Evolutionary conservation across 2,329 filamentous ascomycete genomes (phyloP).

Genomic region (Paecilomyces sp.): DNA sequence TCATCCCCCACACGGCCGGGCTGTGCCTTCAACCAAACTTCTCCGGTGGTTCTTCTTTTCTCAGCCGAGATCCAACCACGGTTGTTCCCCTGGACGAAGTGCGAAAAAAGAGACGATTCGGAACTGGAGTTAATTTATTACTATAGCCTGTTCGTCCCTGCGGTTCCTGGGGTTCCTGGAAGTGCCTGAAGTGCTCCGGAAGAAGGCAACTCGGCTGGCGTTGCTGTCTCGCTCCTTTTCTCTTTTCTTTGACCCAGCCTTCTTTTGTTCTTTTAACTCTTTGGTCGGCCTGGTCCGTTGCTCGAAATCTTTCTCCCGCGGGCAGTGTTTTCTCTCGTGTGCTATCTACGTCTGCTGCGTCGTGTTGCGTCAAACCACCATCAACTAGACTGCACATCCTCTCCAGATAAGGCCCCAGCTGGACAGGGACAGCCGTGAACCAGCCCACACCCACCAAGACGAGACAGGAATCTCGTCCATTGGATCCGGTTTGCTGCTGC

Average conservation of each 20-base stretch:
- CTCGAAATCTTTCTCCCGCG: conserved; percentile 5
- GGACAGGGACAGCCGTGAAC: not conserved
- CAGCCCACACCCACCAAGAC: not conserved
- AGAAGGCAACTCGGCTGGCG: not conserved
- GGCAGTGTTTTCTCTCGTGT: not conserved
- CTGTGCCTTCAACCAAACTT: not conserved
- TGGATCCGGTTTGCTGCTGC: conserved; percentile 1
- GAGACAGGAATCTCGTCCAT: not conserved
- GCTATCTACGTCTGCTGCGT: not conserved
- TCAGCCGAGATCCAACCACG: not conserved
- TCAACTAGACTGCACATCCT: not conserved
- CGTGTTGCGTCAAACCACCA: not conserved
- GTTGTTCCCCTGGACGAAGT: not conserved
- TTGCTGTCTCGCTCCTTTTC: conserved; percentile 2
- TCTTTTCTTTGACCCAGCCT: not conserved
- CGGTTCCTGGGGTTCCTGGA: not conserved
- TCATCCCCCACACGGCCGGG: conserved; percentile 1
- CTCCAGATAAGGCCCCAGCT: not conserved
- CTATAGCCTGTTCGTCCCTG: not conserved
- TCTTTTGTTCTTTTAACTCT: not conserved
- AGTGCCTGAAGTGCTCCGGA: not conserved
- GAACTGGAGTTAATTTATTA: not conserved
- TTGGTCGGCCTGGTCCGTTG: not conserved
- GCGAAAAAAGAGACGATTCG: not conserved
- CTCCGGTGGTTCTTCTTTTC: not conserved